Base-by-base conservation (phyloP, 1,139 yeast species). In the Saccharomyces hybrid region DNA sequence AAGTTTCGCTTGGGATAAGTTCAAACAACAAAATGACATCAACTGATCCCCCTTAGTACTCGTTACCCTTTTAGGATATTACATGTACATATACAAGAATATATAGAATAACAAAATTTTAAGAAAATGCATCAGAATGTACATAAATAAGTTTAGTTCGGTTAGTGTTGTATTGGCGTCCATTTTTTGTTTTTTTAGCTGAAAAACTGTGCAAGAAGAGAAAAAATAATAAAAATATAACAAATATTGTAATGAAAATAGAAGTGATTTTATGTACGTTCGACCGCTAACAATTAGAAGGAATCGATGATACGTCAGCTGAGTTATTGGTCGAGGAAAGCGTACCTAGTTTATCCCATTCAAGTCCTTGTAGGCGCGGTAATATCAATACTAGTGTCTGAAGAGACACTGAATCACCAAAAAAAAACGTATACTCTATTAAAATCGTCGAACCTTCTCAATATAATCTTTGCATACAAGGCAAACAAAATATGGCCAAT, bases 1-100 rank as follows among this genome's bases (percentile, higher is more conserved):
- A 60, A 91, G 91, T 69, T 80, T 82, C 61, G 91, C 98, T 1
- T 95, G 99, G 99, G 99, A 91, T 61, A 74, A 71, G 27, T 93
- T 91, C 71, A 89, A 86, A 67, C 73, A 69, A 49, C 77, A 78
- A 51, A 84, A 84, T 63, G 74, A 75, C 31, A 68, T 81, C 53
- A 66, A 64, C 48, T 75, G 56, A 46, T 20, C 23, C 23, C 23
- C 23, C 23, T 20, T 20, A 20, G 9, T 20, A 14, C 23, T 20
- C 20, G 20, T 20, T 20, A 20, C 20, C 20, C 20, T 20, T 20
- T 20, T 20, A 20, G 20, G 20, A 20, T 20, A 20, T 20, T 11
- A 13, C 13, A 31, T 13, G 34, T 31, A 31, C 34, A 11, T 38
- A 38, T 13, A 38, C 11, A 16, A 3, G 16, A 14, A 38, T 16